Evolutionary conservation across 345 rosid species (phyloP).

Genomic region (Clarkia xantiana): DNA sequence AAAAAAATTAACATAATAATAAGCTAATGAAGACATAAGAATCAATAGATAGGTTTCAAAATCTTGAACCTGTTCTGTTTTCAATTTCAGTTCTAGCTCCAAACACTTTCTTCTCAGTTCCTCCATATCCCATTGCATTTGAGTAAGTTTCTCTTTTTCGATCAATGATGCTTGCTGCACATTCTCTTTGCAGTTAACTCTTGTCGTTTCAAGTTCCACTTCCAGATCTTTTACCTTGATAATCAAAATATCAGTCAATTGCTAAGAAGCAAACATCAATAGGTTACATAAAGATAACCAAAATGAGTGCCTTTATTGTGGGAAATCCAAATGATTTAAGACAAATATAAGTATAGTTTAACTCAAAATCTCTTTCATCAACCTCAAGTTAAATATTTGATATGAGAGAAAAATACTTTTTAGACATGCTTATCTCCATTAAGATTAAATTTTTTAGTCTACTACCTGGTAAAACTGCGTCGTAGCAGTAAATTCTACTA

Average conservation of each 20-base stretch:
- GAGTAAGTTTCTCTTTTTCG: slow-evolving; percentile 76
- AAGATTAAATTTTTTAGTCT: no score
- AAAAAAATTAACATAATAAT: slow-evolving; percentile 14
- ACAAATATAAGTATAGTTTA: no score
- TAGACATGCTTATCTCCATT: no score
- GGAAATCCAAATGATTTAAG: no score
- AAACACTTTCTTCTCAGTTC: slow-evolving; percentile 64
- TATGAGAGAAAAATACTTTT: no score
- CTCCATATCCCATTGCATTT: slow-evolving; percentile 92
- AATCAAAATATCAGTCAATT: slow-evolving; percentile 4
- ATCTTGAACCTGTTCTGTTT: slow-evolving; percentile 49
- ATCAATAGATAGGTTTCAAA: neutral
- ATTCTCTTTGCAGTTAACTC: slow-evolving; percentile 63
- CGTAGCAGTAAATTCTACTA: no score
- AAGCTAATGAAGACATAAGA: slow-evolving; percentile 4
- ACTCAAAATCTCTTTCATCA: no score
- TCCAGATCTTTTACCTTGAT: slow-evolving; percentile 86
- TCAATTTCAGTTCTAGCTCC: slow-evolving; percentile 59
- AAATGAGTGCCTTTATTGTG: no score
- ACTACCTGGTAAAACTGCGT: no score
- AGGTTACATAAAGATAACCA: no score
- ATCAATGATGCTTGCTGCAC: slow-evolving; percentile 55
- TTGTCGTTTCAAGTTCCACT: slow-evolving; percentile 85
- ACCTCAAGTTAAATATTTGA: no score
- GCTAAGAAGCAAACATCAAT: no score